Evolutionary conservation across 2,329 filamentous ascomycete species (phyloP).

Genomic region (Aureobasidium namibiae): DNA sequence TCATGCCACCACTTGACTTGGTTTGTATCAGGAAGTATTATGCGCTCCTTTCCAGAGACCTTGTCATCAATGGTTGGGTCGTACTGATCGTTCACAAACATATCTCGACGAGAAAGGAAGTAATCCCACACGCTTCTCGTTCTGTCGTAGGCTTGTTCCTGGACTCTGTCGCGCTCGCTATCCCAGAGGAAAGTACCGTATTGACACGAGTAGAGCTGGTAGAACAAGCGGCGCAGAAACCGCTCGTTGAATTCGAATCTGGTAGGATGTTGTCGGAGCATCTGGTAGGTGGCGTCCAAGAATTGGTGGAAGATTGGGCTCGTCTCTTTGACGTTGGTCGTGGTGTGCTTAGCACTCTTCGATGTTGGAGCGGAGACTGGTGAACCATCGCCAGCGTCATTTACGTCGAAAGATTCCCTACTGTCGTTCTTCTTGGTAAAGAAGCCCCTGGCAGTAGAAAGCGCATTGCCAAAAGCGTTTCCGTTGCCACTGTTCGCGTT

Average conservation of each 20-base stretch:
- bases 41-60: slow-evolving; percentile 67
- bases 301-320: slow-evolving; percentile 98
- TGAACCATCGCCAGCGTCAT: slow-evolving; percentile 40
- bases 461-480: slow-evolving; percentile 77
- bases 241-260: slow-evolving; percentile 96
- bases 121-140: slow-evolving; percentile 87
- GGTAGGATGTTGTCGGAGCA: slow-evolving; percentile 74
- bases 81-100: slow-evolving; percentile 79
- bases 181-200: slow-evolving; percentile 97
- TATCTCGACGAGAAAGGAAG: slow-evolving; percentile 69
- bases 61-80: slow-evolving; percentile 69
- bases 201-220: slow-evolving; percentile 91
- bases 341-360: slow-evolving; percentile 41
- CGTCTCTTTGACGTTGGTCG: slow-evolving; percentile 79
- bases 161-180: slow-evolving; percentile 66
- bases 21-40: slow-evolving; percentile 66
- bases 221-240: slow-evolving; percentile 79
- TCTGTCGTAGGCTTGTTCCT: slow-evolving; percentile 14
- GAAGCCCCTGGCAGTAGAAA: slow-evolving; percentile 72
- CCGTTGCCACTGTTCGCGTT: slow-evolving; percentile 52
- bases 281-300: slow-evolving; percentile 85
- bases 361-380: slow-evolving; percentile 30
- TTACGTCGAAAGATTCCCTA: slow-evolving; percentile 57
- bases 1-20: slow-evolving; percentile 94
- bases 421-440: slow-evolving; percentile 74